Evolutionary conservation across 257 asterid species (phyloP).

Genomic region (Rauvolfia tetraphylla): DNA sequence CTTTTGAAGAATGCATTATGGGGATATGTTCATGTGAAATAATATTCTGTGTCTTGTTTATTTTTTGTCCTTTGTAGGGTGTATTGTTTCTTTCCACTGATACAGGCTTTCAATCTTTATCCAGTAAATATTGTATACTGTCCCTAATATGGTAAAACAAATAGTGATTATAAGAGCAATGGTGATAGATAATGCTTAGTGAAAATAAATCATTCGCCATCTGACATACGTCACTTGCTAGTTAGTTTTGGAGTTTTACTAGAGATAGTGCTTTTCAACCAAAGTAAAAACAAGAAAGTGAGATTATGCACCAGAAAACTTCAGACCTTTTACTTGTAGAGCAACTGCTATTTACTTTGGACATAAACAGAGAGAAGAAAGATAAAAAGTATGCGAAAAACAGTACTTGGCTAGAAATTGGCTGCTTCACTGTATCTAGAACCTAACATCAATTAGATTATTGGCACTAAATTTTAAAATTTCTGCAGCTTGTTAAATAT

Average conservation of each 20-base stretch:
- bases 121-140: not conserved
- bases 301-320: not conserved
- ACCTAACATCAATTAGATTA: not conserved
- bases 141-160: not conserved
- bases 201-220: not conserved
- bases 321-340: not conserved
- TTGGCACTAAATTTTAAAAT: not conserved
- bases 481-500: not conserved
- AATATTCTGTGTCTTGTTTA: not conserved
- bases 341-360: not conserved
- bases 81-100: not conserved
- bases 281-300: not conserved
- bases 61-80: not conserved
- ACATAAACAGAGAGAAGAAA: not conserved
- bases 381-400: not conserved
- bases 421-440: not conserved
- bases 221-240: not conserved
- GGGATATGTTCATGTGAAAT: not conserved
- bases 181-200: not conserved
- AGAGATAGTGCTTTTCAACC: not conserved
- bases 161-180: not conserved
- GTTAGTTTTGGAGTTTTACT: not conserved
- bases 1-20: not conserved
- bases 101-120: not conserved
- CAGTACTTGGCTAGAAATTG: not conserved